phyloP scores from a whole-genome alignment of 169 alveolate species.

The Babesia caballi region DNA sequence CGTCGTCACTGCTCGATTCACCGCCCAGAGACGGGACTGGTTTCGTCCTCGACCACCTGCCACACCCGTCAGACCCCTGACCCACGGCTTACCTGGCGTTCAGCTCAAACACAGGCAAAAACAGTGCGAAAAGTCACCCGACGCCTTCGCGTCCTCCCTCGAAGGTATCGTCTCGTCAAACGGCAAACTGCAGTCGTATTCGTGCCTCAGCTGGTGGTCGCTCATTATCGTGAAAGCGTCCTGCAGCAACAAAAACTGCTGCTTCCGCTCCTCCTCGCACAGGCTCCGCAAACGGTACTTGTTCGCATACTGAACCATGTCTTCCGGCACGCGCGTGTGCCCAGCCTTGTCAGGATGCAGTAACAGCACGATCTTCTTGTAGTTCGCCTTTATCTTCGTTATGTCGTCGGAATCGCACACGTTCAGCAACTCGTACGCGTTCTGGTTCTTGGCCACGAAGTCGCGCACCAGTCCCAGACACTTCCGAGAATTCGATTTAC shows the following conservation, averaged over 20 bases:
- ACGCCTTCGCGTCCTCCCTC: conserved; percentile 62
- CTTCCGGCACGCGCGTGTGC: conserved; percentile 49
- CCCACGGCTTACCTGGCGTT: conserved; percentile 42
- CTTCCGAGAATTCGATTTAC: conserved; percentile 15
- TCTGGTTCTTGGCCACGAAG: conserved; percentile 64
- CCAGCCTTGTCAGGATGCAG: conserved; percentile 76
- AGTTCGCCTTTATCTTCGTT: conserved; percentile 63
- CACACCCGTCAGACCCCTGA: conserved; percentile 49
- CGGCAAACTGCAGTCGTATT: conserved; percentile 90
- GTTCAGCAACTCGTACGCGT: conserved; percentile 69
- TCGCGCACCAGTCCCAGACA: conserved; percentile 67
- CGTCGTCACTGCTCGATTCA: conserved; percentile 78
- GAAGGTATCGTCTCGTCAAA: conserved; percentile 92
- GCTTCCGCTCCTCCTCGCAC: conserved; percentile 65
- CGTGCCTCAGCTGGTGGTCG: conserved; percentile 76
- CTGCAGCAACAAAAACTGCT: conserved; percentile 83
- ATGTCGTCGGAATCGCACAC: conserved; percentile 72
- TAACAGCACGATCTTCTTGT: conserved; percentile 68
- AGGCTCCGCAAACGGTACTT: conserved; percentile 62
- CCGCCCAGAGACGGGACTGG: conserved; percentile 92
- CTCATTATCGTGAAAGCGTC: conserved; percentile 90
- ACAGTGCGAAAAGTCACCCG: conserved; percentile 76
- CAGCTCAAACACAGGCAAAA: conserved; percentile 74
- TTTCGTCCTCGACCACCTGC: conserved; percentile 86
- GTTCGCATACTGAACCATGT: conserved; percentile 57